Percentiles rank a stretch among this genome's conserved stretches.
Conservation (phyloP, 257 asterid species). For the Solanum sparsipilum region DNA sequence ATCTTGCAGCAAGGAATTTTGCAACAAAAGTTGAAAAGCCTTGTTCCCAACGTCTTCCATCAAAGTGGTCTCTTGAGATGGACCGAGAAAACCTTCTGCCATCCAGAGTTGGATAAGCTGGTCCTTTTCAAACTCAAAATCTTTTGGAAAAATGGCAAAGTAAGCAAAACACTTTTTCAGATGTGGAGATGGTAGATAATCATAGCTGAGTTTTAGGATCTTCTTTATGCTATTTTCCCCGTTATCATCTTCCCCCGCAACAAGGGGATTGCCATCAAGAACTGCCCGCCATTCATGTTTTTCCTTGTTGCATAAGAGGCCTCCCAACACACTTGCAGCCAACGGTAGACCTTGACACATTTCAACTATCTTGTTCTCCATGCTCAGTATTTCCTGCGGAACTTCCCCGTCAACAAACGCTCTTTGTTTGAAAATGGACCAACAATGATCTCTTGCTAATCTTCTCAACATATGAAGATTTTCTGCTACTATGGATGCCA, state of each 20-base stretch:
- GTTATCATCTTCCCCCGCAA: background rate
- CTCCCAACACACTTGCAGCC: too few relatives aligned
- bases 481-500: too few relatives aligned
- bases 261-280: background rate
- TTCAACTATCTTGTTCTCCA: too few relatives aligned
- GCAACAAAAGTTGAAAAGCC: too few relatives aligned
- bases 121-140: conserved; percentile 1
- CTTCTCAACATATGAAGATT: too few relatives aligned
- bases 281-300: conserved; percentile 5
- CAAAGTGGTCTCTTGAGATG: background rate
- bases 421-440: too few relatives aligned
- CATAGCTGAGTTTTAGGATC: conserved; percentile 12
- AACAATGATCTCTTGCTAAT: too few relatives aligned
- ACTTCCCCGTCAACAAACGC: too few relatives aligned
- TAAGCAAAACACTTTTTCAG: conserved; percentile 13
- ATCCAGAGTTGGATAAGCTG: conserved; percentile 17
- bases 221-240: background rate
- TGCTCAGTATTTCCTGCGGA: too few relatives aligned
- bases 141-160: conserved; percentile 14
- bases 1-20: too few relatives aligned
- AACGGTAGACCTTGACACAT: too few relatives aligned
- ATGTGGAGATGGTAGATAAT: conserved; percentile 4
- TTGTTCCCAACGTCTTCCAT: conserved; percentile 16
- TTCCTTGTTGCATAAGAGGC: too few relatives aligned
- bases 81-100: conserved; percentile 9